Conservation (phyloP, 2,329 filamentous ascomycete species). For the Colletotrichum lini region DNA sequence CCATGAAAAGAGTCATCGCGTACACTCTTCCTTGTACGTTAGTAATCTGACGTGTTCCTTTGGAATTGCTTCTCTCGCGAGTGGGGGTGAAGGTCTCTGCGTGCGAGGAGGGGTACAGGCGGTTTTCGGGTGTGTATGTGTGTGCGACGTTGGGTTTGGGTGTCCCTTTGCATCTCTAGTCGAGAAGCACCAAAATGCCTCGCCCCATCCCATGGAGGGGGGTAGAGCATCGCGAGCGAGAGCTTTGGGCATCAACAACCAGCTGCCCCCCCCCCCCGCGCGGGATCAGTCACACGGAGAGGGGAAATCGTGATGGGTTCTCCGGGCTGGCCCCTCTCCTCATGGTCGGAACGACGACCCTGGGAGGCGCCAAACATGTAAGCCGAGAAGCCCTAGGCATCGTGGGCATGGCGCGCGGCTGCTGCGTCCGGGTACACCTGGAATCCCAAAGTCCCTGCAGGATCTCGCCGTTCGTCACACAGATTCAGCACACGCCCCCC, state of each 20-base stretch:
- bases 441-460: conserved; percentile 8
- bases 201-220: neutral
- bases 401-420: neutral
- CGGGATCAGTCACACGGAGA: conserved; percentile 6
- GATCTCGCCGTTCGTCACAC: neutral
- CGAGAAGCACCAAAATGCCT: conserved; percentile 23
- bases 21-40: neutral
- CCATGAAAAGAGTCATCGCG: conserved; percentile 11
- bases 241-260: conserved; percentile 32
- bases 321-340: neutral
- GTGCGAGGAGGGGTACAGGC: neutral
- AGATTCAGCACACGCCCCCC: neutral
- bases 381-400: neutral
- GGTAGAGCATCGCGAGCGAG: neutral
- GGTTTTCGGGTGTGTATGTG: no score
- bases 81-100: neutral
- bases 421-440: neutral
- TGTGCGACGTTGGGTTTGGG: neutral
- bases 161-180: neutral
- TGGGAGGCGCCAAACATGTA: neutral
- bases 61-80: neutral
- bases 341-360: neutral
- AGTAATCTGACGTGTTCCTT: conserved; percentile 6
- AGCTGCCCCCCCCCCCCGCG: neutral
- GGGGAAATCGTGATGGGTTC: conserved; percentile 10